Percentiles rank a stretch among this genome's conserved stretches.
Evolutionary conservation across 2,329 filamentous ascomycete genomes (phyloP).

Genomic region (Colletotrichum sp.): DNA sequence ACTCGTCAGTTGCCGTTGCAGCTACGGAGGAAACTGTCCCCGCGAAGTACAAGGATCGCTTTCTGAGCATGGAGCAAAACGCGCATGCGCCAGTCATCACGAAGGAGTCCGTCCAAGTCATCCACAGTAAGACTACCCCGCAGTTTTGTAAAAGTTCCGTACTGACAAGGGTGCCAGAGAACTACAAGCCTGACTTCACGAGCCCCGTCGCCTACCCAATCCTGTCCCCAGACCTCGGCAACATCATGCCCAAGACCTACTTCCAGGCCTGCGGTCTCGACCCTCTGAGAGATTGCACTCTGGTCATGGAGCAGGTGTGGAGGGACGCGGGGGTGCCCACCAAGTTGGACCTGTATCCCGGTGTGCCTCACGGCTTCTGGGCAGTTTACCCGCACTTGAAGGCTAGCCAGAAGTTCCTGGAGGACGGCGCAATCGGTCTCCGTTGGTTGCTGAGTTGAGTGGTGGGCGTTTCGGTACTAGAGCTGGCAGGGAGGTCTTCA

Average conservation of each 20-base stretch:
- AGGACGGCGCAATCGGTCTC: constrained; percentile 25
- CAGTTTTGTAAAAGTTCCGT: neutral
- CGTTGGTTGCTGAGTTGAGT: constrained; percentile 25
- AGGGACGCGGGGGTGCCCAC: constrained; percentile 30
- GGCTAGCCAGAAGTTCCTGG: constrained; percentile 24
- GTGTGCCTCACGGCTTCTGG: constrained; percentile 35
- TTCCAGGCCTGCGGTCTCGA: constrained; percentile 35
- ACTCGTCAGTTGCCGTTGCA: constrained; percentile 25
- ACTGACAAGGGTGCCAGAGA: constrained; percentile 20
- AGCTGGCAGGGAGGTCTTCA: neutral
- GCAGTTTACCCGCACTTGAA: constrained; percentile 25
- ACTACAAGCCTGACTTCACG: constrained; percentile 27
- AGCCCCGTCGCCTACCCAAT: constrained; percentile 30
- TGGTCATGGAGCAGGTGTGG: constrained; percentile 33
- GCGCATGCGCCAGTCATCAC: constrained; percentile 26
- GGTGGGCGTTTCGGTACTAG: neutral
- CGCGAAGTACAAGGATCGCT: constrained; percentile 29
- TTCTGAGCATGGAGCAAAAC: constrained; percentile 32
- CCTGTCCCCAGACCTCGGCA: constrained; percentile 22
- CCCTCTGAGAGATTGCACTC: constrained; percentile 30
- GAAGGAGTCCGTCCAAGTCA: constrained; percentile 25
- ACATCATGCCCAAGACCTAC: constrained; percentile 32
- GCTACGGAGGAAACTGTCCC: constrained; percentile 27
- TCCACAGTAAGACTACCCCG: constrained; percentile 24
- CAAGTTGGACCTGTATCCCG: constrained; percentile 31